Percentiles rank a stretch among this genome's conserved stretches.
phyloP scores from a whole-genome alignment of 345 rosid genomes.

The Brassica cretica region DNA sequence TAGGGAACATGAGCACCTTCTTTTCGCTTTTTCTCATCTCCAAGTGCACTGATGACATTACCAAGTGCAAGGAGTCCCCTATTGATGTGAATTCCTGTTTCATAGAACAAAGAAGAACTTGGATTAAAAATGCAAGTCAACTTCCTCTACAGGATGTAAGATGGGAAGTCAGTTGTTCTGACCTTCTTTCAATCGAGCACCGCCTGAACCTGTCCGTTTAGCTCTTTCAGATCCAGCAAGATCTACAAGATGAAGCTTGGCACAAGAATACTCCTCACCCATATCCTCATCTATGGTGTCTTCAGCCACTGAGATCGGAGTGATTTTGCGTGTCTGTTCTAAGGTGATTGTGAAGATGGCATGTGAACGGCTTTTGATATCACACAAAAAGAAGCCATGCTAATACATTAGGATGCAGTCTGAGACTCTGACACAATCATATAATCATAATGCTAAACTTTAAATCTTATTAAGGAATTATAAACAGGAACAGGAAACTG shows the following conservation, averaged over 20 bases:
- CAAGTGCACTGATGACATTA: constrained; percentile 84
- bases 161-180: constrained; percentile 26
- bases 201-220: constrained; percentile 82
- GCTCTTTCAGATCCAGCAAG: constrained; percentile 94
- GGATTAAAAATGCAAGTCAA: neutral
- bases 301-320: constrained; percentile 47
- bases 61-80: constrained; percentile 91
- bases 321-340: constrained; percentile 67
- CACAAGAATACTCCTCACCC: constrained; percentile 73
- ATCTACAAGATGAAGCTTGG: constrained; percentile 84
- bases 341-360: constrained; percentile 92
- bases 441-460: constrained; percentile 5
- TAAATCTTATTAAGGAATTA: neutral
- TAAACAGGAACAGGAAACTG: neutral
- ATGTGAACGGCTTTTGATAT: constrained; percentile 72
- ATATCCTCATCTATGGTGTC: constrained; percentile 51
- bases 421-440: neutral
- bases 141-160: constrained; percentile 8
- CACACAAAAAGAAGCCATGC: constrained; percentile 40
- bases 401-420: constrained; percentile 33
- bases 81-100: constrained; percentile 74
- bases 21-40: constrained; percentile 82
- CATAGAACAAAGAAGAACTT: constrained; percentile 23
- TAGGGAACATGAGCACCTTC: constrained; percentile 84
- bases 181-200: constrained; percentile 83